Base-by-base conservation (phyloP, 257 asterid genomes). In the Salvia miltiorrhiza region DNA sequence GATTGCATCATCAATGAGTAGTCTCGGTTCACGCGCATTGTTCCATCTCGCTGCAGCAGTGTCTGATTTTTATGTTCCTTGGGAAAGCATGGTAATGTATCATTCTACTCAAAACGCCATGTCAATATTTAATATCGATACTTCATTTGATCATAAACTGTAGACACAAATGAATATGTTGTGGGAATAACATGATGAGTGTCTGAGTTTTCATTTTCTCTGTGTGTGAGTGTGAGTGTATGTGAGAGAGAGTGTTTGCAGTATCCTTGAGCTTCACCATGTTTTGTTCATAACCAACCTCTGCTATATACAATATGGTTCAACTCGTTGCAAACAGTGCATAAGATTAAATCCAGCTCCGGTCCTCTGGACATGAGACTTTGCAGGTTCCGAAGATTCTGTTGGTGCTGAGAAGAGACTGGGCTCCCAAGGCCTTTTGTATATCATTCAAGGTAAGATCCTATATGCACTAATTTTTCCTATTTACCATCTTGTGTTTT, bases 31-130 rank as follows among this genome's bases (percentile, higher is more conserved):
- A 69, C 76, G 67, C 71, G 96, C 96, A 47, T 45, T 91, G 84
- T 87, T 94, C 70, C 89, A 89, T 82, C 93, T 94, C 65, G 97
- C 97, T 59, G 96, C 99, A 69, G 97, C 97, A 44, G 97, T 91
- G 74, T 94, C 99, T 73, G 97, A 94, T 76, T 94, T 94, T 73
- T 94, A 94, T 58, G 97, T 91, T 67, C 99, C 99, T 6, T 94
- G 97, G 99, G 95, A 87, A 74, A 84, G 88, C 77, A 89, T 94
- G 99, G 97, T 93, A 86, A 78, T 70, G 13, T 49, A 26, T 54
- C 53, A 32, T n/a, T 54, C 54, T 53, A 74, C 61, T 54, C 16
- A 59, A 65, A 69, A 41, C 5, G 11, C 52, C 40, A 14, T 49
- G 17, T 57, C 40, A 16, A 9, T 16, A 20, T 70, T 53, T 48